A percentile compares a stretch with the other conserved stretches of the same genome.
These are phyloP conservation scores for Aspergillus panamensis DNA, from an alignment of 495 filamentous ascomycete species.

Conservation along the genomic window DNA sequence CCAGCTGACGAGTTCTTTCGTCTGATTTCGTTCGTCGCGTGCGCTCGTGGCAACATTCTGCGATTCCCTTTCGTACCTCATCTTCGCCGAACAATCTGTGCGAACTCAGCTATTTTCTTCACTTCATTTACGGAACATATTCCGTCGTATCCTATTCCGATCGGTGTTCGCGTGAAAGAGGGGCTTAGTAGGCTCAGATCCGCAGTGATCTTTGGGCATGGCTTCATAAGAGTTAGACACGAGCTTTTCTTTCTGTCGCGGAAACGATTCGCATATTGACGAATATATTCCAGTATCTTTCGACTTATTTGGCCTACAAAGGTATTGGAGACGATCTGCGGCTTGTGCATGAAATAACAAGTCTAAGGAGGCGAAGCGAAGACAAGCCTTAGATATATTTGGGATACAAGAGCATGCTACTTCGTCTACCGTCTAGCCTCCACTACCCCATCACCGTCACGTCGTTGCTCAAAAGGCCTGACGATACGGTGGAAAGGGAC, in stretches of 20 bases:
- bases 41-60: conserved; percentile 7
- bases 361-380: no score
- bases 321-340: no score
- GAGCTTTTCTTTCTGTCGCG: not conserved
- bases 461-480: conserved; percentile 71
- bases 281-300: no score
- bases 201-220: conserved; percentile 28
- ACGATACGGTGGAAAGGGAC: conserved; percentile 69
- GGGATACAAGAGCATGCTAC: conserved; percentile 41
- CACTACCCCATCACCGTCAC: conserved; percentile 95
- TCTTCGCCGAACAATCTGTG: conserved; percentile 3
- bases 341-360: no score
- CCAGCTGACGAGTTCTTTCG: not conserved
- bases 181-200: not conserved
- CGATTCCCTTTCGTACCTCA: conserved; percentile 5
- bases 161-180: not conserved
- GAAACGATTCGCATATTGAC: no score
- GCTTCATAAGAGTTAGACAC: conserved; percentile 23
- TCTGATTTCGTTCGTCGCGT: conserved; percentile 13
- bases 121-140: not conserved
- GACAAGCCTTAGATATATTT: not conserved
- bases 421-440: conserved; percentile 54
- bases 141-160: not conserved
- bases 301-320: no score
- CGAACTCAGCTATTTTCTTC: not conserved